Percentiles rank a stretch among this genome's conserved stretches.
These are phyloP conservation scores for Magnaporthales sp. DNA, from an alignment of 2,329 filamentous ascomycete species.

Conservation along the genomic window DNA sequence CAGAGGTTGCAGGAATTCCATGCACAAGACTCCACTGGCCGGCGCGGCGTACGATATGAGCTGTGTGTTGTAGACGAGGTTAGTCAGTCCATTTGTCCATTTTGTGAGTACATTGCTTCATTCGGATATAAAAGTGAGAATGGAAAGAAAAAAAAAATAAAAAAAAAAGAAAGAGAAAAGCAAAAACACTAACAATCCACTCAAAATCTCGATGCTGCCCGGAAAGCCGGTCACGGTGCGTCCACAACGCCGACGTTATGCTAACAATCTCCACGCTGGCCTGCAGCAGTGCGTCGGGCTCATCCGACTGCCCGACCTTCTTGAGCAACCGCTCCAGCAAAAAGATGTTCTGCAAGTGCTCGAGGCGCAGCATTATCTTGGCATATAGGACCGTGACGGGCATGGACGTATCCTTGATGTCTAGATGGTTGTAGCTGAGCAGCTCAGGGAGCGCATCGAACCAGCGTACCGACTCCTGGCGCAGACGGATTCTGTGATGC, in stretches of 20 bases:
- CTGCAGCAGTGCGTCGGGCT: slow-evolving; percentile 21
- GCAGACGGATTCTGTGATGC: neutral
- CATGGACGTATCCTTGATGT: slow-evolving; percentile 23
- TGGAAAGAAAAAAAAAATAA: too few species aligned
- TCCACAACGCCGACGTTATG: slow-evolving; percentile 37
- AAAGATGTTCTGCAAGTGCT: slow-evolving; percentile 48
- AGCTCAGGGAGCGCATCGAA: slow-evolving; percentile 23
- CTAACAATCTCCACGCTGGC: slow-evolving; percentile 39
- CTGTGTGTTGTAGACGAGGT: slow-evolving; percentile 16
- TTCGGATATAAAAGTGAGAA: too few species aligned
- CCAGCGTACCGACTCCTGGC: slow-evolving; percentile 17
- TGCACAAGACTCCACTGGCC: slow-evolving; percentile 38
- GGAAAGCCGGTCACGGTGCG: slow-evolving; percentile 35
- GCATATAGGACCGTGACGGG: slow-evolving; percentile 27
- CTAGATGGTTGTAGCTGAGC: slow-evolving; percentile 27
- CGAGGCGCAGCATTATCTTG: slow-evolving; percentile 36
- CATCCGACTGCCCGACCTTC: slow-evolving; percentile 11
- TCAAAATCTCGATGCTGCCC: slow-evolving; percentile 34
- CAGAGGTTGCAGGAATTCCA: slow-evolving; percentile 30
- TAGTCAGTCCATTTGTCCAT: neutral
- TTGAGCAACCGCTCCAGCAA: slow-evolving; percentile 49
- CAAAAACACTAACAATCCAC: slow-evolving; percentile 32
- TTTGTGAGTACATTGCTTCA: too few species aligned
- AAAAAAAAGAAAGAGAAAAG: too few species aligned
- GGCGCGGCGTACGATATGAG: slow-evolving; percentile 42